These are phyloP conservation scores for Linum lewisii DNA, from an alignment of 345 rosid genomes.

Conservation along the genomic window DNA sequence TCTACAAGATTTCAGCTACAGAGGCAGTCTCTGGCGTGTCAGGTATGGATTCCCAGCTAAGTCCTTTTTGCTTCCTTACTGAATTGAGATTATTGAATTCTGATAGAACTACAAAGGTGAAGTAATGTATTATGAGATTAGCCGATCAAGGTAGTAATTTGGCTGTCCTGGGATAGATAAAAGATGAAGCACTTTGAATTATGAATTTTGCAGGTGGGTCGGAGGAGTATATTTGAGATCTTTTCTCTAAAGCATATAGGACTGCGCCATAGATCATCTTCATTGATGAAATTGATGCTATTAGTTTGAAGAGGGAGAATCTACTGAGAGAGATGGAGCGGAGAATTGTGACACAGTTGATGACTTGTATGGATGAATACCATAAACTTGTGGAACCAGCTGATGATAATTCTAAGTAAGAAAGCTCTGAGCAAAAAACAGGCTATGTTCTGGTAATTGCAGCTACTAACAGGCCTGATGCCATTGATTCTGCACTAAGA, in stretches of 20 bases:
- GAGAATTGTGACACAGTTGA: constrained; percentile 79
- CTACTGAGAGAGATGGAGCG: constrained; percentile 89
- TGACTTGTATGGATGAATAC: constrained; percentile 92
- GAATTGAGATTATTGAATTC: not conserved
- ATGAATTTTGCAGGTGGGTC: constrained; percentile 53
- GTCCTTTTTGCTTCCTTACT: not conserved
- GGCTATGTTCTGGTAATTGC: constrained; percentile 86
- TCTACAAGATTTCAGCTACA: constrained; percentile 77
- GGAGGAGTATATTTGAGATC: constrained; percentile 79
- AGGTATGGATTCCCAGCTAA: constrained; percentile 29
- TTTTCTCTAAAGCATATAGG: constrained; percentile 67
- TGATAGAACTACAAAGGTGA: not conserved
- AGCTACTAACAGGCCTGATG: constrained; percentile 93
- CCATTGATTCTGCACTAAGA: constrained; percentile 82
- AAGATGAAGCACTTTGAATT: not conserved
- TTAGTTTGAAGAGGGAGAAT: constrained; percentile 84
- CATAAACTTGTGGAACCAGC: constrained; percentile 29
- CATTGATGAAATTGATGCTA: constrained; percentile 93
- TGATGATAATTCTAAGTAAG: constrained; percentile 23
- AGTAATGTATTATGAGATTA: not conserved
- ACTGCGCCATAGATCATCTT: constrained; percentile 83
- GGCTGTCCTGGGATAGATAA: no score
- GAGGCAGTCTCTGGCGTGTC: constrained; percentile 85
- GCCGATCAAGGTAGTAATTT: not conserved
- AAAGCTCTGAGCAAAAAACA: constrained; percentile 25